These are phyloP conservation scores for Xylaria sp. DNA, from an alignment of 2,329 filamentous ascomycete genomes.

Conservation along the genomic window DNA sequence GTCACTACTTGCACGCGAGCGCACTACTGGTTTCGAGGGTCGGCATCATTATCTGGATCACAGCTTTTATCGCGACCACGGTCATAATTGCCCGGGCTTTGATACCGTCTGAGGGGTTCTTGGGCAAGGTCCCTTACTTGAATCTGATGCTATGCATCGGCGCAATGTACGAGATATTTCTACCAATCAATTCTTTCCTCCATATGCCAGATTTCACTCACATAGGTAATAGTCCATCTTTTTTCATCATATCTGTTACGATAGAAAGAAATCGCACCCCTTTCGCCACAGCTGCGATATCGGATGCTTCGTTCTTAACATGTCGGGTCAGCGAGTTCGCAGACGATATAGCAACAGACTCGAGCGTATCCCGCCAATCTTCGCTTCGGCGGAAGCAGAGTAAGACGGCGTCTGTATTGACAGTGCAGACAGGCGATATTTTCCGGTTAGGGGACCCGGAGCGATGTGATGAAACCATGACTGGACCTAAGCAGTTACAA, in stretches of 20 bases:
- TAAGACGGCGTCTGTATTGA: constrained; percentile 30
- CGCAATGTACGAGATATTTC: constrained; percentile 39
- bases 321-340: constrained; percentile 33
- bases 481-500: background rate
- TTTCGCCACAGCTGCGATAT: constrained; percentile 38
- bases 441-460: constrained; percentile 21
- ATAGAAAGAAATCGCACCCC: constrained; percentile 40
- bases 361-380: constrained; percentile 37
- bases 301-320: constrained; percentile 34
- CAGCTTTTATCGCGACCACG: constrained; percentile 39
- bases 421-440: constrained; percentile 34
- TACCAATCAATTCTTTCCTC: background rate
- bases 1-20: constrained; percentile 39
- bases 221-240: constrained; percentile 35
- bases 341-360: constrained; percentile 34
- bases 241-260: constrained; percentile 39
- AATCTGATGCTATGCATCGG: constrained; percentile 40
- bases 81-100: constrained; percentile 36
- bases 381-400: constrained; percentile 36
- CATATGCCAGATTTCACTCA: background rate
- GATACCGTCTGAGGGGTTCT: constrained; percentile 24
- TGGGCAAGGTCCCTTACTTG: constrained; percentile 40
- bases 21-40: constrained; percentile 41
- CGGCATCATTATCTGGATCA: constrained; percentile 40
- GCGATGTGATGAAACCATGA: background rate